Evolutionary conservation across 306 rosid species (phyloP).

Genomic region (Trifolium pratense): DNA sequence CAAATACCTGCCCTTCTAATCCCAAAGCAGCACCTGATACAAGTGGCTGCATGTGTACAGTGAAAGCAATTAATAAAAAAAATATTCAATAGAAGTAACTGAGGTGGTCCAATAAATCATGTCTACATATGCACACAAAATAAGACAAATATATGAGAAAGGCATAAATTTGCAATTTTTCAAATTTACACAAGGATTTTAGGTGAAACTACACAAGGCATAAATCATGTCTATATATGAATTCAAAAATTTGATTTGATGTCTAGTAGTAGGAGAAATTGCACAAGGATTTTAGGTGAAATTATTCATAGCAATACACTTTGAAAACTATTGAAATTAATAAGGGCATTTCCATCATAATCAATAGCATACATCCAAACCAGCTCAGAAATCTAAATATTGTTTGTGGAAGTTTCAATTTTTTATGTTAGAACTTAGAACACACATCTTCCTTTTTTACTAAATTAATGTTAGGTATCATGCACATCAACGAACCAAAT

Average conservation of each 20-base stretch:
- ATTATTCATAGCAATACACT: too few species aligned
- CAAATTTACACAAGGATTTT: too few species aligned
- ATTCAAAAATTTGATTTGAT: too few species aligned
- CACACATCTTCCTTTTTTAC: neutral
- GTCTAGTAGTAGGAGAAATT: too few species aligned
- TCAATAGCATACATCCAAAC: conserved; percentile 3
- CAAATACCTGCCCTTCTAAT: too few species aligned
- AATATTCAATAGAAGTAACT: neutral
- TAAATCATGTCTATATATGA: too few species aligned
- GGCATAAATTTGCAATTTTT: neutral
- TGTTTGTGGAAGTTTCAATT: neutral
- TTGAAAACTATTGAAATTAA: too few species aligned
- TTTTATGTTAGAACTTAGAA: conserved; percentile 18
- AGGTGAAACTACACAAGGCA: too few species aligned
- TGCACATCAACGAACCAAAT: conserved; percentile 13
- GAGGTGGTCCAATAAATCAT: conserved; percentile 20
- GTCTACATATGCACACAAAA: conserved; percentile 3
- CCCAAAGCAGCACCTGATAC: too few species aligned
- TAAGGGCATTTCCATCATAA: neutral
- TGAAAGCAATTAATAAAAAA: conserved; percentile 36
- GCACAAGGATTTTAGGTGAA: too few species aligned
- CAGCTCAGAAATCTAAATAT: conserved; percentile 12
- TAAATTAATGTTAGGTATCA: conserved; percentile 1
- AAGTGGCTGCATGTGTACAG: conserved; percentile 78
- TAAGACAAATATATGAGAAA: conserved; percentile 8